Percentiles rank a stretch among this genome's conserved stretches.
Conservation (phyloP, 108 stramenopile genomes). For the Nannochloropsis oceanica region DNA sequence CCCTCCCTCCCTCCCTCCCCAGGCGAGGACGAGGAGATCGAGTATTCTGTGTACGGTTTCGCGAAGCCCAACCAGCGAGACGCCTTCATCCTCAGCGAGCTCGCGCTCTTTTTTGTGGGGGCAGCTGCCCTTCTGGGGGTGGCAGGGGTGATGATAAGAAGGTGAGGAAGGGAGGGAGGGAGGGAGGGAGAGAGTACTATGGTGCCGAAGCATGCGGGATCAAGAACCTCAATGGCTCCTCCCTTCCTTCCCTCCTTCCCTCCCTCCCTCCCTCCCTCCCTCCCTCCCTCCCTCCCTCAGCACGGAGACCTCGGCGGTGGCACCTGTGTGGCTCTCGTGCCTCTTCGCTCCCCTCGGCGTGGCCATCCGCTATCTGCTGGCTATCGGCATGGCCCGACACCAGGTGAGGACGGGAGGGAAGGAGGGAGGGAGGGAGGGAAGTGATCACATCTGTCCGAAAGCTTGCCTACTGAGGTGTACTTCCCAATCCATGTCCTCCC, state of each 20-base stretch:
- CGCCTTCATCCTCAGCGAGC: not conserved
- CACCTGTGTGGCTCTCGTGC: not conserved
- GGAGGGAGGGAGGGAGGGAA: too few relatives aligned
- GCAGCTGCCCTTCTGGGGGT: not conserved
- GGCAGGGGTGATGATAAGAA: not conserved
- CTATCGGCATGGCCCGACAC: not conserved
- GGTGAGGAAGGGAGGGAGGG: not conserved
- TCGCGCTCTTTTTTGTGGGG: not conserved
- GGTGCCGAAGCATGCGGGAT: not conserved
- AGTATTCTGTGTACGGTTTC: not conserved
- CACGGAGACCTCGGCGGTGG: not conserved
- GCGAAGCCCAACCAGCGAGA: not conserved
- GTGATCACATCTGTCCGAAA: too few relatives aligned
- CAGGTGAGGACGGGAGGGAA: not conserved
- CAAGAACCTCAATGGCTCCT: not conserved
- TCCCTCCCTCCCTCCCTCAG: not conserved
- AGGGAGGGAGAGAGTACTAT: not conserved
- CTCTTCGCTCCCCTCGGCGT: not conserved
- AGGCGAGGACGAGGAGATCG: not conserved
- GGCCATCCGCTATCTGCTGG: not conserved
- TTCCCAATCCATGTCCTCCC: too few relatives aligned
- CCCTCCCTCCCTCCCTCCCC: not conserved
- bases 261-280: not conserved
- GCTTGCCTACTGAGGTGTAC: too few relatives aligned
- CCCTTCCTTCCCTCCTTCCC: too few relatives aligned